A percentile compares a stretch with the other conserved stretches of the same genome.
Evolutionary conservation across 345 rosid species (phyloP).

Genomic region (Crucihimalaya himalaica): DNA sequence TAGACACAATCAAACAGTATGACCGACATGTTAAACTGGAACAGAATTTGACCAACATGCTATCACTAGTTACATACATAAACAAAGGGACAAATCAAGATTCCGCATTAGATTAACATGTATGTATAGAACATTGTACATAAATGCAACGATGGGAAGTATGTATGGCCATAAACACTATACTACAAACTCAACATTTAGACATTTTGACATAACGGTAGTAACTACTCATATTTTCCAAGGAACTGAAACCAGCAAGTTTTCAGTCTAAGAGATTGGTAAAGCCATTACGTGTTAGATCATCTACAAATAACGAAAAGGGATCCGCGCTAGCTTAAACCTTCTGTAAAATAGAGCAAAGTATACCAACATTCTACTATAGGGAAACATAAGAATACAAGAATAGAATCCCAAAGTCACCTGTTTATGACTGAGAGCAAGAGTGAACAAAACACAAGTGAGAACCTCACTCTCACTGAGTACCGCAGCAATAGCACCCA

Average conservation of each 20-base stretch:
- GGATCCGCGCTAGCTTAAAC: not conserved
- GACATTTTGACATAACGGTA: not conserved
- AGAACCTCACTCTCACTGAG: slow-evolving; percentile 63
- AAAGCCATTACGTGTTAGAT: slow-evolving; percentile 8
- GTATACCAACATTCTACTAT: not conserved
- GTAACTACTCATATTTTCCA: not conserved
- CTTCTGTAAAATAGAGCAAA: not conserved
- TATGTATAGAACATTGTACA: not conserved
- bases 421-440: slow-evolving; percentile 97
- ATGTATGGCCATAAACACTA: not conserved
- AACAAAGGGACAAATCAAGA: not conserved
- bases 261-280: not conserved
- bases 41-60: slow-evolving; percentile 10
- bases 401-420: slow-evolving; percentile 39
- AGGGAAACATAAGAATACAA: not conserved
- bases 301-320: not conserved
- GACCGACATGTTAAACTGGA: not conserved
- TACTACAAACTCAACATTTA: not conserved
- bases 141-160: not conserved
- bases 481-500: slow-evolving; percentile 81
- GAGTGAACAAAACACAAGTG: slow-evolving; percentile 67
- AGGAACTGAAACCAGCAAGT: not conserved
- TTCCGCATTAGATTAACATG: not conserved
- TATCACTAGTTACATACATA: not conserved
- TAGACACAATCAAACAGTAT: not conserved